Percentiles rank a stretch among this genome's conserved stretches.
Evolutionary conservation across 352 stramenopile genomes (phyloP).

Genomic region (Phytophthora litchii): DNA sequence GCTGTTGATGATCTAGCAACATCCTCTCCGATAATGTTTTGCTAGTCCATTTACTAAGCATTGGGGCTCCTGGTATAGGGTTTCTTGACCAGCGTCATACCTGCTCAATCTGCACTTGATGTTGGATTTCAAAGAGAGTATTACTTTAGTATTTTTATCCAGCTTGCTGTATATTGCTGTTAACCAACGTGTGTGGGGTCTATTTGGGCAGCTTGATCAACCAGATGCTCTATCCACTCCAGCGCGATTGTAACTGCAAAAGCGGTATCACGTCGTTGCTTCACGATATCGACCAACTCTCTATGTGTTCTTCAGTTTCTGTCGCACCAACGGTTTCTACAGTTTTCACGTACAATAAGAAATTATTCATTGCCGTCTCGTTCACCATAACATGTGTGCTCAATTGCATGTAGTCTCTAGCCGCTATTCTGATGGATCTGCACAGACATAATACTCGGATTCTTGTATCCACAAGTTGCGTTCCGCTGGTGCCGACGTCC

Average conservation of each 20-base stretch:
- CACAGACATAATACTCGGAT: neutral
- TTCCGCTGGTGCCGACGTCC: too few relatives aligned
- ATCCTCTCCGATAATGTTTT: too few relatives aligned
- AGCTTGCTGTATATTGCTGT: too few relatives aligned
- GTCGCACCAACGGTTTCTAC: neutral
- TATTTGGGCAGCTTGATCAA: too few relatives aligned
- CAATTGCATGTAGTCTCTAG: slow-evolving; percentile 14
- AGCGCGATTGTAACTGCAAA: slow-evolving; percentile 3
- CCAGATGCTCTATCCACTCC: neutral
- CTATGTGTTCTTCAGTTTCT: neutral
- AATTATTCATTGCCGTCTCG: slow-evolving; percentile 9
- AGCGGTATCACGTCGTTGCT: neutral
- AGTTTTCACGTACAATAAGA: slow-evolving; percentile 7
- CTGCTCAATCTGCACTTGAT: too few relatives aligned
- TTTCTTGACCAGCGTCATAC: too few relatives aligned
- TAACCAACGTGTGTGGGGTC: too few relatives aligned
- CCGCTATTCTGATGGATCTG: slow-evolving; percentile 4
- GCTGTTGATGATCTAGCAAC: too few relatives aligned
- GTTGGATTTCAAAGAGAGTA: too few relatives aligned
- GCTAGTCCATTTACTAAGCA: too few relatives aligned
- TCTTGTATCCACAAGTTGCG: slow-evolving; percentile 8
- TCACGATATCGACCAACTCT: neutral
- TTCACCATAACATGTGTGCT: slow-evolving; percentile 14
- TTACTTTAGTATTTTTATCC: too few relatives aligned
- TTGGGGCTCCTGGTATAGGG: too few relatives aligned